Evolutionary conservation across 108 stramenopile species (phyloP).

Genomic region (Fragilariopsis cylindrus): DNA sequence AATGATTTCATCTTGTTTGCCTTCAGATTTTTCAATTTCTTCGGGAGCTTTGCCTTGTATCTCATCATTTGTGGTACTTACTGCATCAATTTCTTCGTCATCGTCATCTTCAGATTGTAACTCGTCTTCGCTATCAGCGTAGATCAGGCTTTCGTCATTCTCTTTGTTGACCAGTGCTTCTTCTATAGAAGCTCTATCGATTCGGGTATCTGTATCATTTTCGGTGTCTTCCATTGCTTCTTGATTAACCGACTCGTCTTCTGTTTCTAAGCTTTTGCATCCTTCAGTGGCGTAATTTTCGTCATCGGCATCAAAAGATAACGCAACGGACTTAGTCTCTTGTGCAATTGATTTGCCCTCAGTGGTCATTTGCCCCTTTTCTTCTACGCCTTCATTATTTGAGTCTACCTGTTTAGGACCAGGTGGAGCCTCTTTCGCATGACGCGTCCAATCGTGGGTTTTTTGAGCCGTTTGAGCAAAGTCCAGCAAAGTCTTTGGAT

Average conservation of each 20-base stretch:
- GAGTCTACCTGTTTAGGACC: constrained; percentile 1
- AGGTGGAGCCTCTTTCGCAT: background rate
- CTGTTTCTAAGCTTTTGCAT: constrained; percentile 9
- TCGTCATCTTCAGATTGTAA: constrained; percentile 8
- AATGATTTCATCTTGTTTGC: constrained; percentile 2
- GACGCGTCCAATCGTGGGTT: background rate
- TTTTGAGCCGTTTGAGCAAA: constrained; percentile 39
- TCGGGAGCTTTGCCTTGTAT: background rate
- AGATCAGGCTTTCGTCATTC: background rate
- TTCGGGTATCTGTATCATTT: background rate
- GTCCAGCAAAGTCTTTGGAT: constrained; percentile 26
- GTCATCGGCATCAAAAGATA: constrained; percentile 19
- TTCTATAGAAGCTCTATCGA: background rate
- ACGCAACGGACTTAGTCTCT: background rate
- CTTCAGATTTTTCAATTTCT: background rate
- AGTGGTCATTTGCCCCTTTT: background rate
- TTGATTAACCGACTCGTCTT: background rate
- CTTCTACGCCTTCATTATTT: background rate
- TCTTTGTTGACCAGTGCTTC: background rate
- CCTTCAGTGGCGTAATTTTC: constrained; percentile 17
- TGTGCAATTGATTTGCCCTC: background rate
- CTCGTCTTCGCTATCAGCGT: background rate
- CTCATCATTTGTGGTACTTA: background rate
- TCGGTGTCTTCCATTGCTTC: constrained; percentile 10
- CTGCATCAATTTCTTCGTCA: background rate